Percentiles rank a stretch among this genome's conserved stretches.
These are phyloP conservation scores for Ceratobasidium sp. DNA, from an alignment of 1,284 basidiomycete species.

Conservation along the genomic window DNA sequence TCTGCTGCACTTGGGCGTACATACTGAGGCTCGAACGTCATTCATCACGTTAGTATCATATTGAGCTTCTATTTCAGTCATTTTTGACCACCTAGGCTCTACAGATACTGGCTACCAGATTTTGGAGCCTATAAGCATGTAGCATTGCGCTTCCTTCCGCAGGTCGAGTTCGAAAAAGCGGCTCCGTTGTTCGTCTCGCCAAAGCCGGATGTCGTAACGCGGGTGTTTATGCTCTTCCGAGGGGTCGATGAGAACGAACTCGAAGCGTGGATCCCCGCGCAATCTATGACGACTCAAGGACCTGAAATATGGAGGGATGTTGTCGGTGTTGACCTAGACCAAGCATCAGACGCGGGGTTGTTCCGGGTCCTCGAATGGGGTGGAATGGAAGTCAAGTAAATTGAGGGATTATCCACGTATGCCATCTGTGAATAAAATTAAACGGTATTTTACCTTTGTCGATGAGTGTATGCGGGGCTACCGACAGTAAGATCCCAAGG, in stretches of 20 bases:
- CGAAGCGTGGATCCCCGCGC: slow-evolving; percentile 51
- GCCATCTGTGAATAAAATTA: too few relatives aligned
- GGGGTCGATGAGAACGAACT: slow-evolving; percentile 55
- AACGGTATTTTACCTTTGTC: too few relatives aligned
- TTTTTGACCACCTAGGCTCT: slow-evolving; percentile 54
- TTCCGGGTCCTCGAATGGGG: slow-evolving; percentile 60
- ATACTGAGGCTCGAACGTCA: slow-evolving; percentile 61
- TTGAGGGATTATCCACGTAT: too few relatives aligned
- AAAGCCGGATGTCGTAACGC: slow-evolving; percentile 60
- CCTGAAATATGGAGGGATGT: slow-evolving; percentile 51
- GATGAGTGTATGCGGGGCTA: too few relatives aligned
- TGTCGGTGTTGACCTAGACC: slow-evolving; percentile 53
- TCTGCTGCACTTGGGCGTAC: slow-evolving; percentile 58
- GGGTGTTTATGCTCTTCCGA: slow-evolving; percentile 65
- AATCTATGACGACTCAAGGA: slow-evolving; percentile 46
- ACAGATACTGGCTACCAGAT: slow-evolving; percentile 60
- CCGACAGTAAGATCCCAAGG: too few relatives aligned
- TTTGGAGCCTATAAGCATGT: slow-evolving; percentile 59
- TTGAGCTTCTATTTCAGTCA: slow-evolving; percentile 61
- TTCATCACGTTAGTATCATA: slow-evolving; percentile 60
- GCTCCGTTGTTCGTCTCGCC: slow-evolving; percentile 60
- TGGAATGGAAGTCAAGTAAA: slow-evolving; percentile 57
- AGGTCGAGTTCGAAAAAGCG: slow-evolving; percentile 59
- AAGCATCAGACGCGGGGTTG: slow-evolving; percentile 49
- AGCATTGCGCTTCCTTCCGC: slow-evolving; percentile 64